Conservation (phyloP, 345 rosid species). For the Bruguiera gymnorhiza region DNA sequence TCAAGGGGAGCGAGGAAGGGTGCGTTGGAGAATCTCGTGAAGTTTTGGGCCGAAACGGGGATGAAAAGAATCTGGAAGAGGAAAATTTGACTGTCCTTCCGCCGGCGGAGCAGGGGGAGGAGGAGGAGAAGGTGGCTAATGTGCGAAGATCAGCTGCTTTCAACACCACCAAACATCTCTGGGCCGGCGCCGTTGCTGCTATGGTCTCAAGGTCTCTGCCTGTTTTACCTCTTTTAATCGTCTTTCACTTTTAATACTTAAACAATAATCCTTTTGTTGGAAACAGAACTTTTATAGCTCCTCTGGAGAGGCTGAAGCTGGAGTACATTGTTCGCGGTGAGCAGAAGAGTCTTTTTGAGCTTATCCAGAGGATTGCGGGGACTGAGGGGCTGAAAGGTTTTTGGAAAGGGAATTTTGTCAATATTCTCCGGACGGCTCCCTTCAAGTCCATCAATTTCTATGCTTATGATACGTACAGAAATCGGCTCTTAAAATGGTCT, state of each 20-base stretch:
- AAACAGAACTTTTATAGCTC: slow-evolving; percentile 76
- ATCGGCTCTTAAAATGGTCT: slow-evolving; percentile 53
- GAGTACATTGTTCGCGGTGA: slow-evolving; percentile 82
- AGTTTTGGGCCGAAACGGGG: slow-evolving; percentile 32
- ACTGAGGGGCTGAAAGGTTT: slow-evolving; percentile 77
- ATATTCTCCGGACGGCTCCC: slow-evolving; percentile 93
- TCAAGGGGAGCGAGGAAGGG: slow-evolving; percentile 45
- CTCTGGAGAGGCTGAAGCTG: slow-evolving; percentile 87
- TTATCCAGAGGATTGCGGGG: slow-evolving; percentile 53
- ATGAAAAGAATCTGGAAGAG: slow-evolving; percentile 21
- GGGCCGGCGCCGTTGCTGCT: slow-evolving; percentile 89
- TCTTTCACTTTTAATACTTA: not conserved
- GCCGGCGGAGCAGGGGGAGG: slow-evolving; percentile 18
- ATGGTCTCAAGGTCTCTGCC: slow-evolving; percentile 71
- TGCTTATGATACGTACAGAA: slow-evolving; percentile 82
- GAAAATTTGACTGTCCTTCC: slow-evolving; percentile 10
- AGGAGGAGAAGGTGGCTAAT: slow-evolving; percentile 19
- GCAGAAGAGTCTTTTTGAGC: slow-evolving; percentile 57
- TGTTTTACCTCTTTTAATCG: not conserved
- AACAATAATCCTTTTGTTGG: slow-evolving; percentile 5
- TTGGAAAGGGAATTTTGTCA: slow-evolving; percentile 91
- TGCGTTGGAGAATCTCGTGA: slow-evolving; percentile 41
- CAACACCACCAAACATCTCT: slow-evolving; percentile 77
- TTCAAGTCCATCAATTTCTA: slow-evolving; percentile 92
- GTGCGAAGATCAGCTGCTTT: slow-evolving; percentile 45